Base-by-base conservation (phyloP, 2,329 filamentous ascomycete genomes). In the Xylaria sp. region DNA sequence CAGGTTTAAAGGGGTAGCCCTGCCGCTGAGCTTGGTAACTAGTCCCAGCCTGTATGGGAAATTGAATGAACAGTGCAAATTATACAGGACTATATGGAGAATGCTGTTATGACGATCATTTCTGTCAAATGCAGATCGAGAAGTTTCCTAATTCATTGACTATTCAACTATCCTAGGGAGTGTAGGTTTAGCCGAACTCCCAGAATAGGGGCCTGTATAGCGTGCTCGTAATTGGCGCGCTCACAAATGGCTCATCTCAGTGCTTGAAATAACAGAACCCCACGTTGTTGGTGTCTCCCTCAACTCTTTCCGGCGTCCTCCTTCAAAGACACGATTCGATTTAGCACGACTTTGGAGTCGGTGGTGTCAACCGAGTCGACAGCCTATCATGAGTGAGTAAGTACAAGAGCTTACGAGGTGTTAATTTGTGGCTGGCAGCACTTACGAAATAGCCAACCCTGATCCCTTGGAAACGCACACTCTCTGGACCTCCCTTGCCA, bases 391-490 rank as follows among this genome's bases (percentile, higher is more conserved):
- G 4, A 8, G n/a, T 2, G 34, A 20, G 46, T 77, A 69, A 78
- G 74, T 23, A 31, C 18, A 48, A 59, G n/a, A 52, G 13, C 37
- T 44, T 1, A 23, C 41, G 44, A n/a, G 41, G 15, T 46, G 18
- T 18, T 3, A 15, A 15, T 25, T 7, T 44, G 31, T 7, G 18
- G 41, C 6, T 39, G 12, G 12, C 20, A 18, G 7, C 5, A 83
- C 85, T 84, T 69, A 87, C 86, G 82, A 96, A 96, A 79, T 97
- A 97, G 10, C 91, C 95, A 54, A 95, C 92, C 31, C 95, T 88
- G 86, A 97, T 90, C 2, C 90, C 95, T 85, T 98, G 95, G 86
- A 98, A 98, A 57, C 95, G 87, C 7, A 98, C 91, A 64, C 87
- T 91, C 81, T 93, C 92, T 28, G 89, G 88, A 0, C 91, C 79